Evolutionary conservation across 768 basidiomycete species (phyloP).

Genomic region (Tulasnella sp.): DNA sequence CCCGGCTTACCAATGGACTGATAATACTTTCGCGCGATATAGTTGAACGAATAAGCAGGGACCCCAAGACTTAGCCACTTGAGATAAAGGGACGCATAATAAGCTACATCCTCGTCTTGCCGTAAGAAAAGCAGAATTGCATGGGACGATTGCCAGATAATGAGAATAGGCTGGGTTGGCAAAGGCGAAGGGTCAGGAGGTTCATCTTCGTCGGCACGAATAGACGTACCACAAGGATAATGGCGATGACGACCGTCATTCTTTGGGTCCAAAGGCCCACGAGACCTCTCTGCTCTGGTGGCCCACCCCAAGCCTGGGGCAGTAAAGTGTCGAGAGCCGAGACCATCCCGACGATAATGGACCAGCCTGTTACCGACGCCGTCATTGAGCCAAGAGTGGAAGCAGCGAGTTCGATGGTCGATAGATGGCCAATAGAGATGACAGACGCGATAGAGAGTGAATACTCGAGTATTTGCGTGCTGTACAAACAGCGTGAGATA

Average conservation of each 20-base stretch:
- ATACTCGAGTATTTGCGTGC: constrained; percentile 77
- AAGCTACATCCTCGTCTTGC: constrained; percentile 80
- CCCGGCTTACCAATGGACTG: constrained; percentile 20
- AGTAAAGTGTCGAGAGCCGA: constrained; percentile 89
- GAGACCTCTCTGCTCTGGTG: constrained; percentile 56
- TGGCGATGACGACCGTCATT: constrained; percentile 64
- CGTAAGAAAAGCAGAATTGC: constrained; percentile 60
- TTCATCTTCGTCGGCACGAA: background rate
- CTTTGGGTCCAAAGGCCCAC: constrained; percentile 89
- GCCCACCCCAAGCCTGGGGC: constrained; percentile 90
- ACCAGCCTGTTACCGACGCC: constrained; percentile 59
- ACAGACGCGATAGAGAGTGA: constrained; percentile 78
- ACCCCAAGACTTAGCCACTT: constrained; percentile 69
- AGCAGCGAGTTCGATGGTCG: constrained; percentile 81
- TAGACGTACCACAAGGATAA: constrained; percentile 49
- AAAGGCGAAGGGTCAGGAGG: background rate
- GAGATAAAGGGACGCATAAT: constrained; percentile 67
- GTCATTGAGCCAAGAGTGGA: constrained; percentile 69
- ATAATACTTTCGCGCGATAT: constrained; percentile 37
- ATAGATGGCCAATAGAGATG: constrained; percentile 82
- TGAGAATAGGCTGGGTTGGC: constrained; percentile 42
- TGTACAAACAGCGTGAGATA: constrained; percentile 27
- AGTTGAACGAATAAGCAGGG: constrained; percentile 61
- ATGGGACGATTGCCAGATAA: constrained; percentile 81
- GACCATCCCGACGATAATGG: constrained; percentile 71